Evolutionary conservation across 768 basidiomycete genomes (phyloP).

Genomic region (Leccinellum albellum): DNA sequence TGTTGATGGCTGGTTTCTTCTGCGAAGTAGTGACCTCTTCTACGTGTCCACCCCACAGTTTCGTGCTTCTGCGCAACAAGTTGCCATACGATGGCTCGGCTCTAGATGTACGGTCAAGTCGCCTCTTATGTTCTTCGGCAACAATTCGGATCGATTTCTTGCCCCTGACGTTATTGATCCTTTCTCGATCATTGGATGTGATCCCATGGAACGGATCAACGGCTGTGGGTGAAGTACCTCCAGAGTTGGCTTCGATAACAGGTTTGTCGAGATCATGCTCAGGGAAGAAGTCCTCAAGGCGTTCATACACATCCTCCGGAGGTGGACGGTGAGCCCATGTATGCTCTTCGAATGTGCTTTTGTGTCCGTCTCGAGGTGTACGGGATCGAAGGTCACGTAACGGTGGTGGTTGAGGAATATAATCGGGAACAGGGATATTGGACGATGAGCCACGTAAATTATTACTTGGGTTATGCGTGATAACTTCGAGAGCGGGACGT

Average conservation of each 20-base stretch:
- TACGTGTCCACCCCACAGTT: conserved; percentile 89
- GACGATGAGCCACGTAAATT: conserved; percentile 14
- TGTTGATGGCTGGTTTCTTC: conserved; percentile 42
- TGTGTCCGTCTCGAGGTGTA: conserved; percentile 27
- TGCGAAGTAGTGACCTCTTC: conserved; percentile 89
- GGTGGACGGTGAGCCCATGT: conserved; percentile 90
- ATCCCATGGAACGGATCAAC: conserved; percentile 48
- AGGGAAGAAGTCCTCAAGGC: conserved; percentile 93
- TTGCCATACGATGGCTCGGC: conserved; percentile 49
- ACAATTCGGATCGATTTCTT: conserved; percentile 94
- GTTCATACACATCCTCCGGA: conserved; percentile 89
- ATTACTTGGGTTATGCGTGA: conserved; percentile 19
- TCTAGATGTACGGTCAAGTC: conserved; percentile 66
- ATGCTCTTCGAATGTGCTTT: conserved; percentile 59
- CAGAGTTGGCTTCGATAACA: conserved; percentile 81
- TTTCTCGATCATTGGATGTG: conserved; percentile 30
- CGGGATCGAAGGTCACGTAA: conserved; percentile 20
- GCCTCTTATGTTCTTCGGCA: conserved; percentile 81
- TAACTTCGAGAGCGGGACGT: conserved; percentile 31
- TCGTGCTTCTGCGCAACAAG: conserved; percentile 77
- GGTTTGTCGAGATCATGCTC: conserved; percentile 95
- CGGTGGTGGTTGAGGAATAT: conserved; percentile 12
- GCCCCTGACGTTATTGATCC: conserved; percentile 48
- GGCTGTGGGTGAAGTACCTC: conserved; percentile 73
- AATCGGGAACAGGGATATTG: conserved; percentile 19